Evolutionary conservation across 2,329 filamentous ascomycete genomes (phyloP), one percentile per base, ranked within the genome.

Genomic region (Fusarium liriodendri): DNA sequence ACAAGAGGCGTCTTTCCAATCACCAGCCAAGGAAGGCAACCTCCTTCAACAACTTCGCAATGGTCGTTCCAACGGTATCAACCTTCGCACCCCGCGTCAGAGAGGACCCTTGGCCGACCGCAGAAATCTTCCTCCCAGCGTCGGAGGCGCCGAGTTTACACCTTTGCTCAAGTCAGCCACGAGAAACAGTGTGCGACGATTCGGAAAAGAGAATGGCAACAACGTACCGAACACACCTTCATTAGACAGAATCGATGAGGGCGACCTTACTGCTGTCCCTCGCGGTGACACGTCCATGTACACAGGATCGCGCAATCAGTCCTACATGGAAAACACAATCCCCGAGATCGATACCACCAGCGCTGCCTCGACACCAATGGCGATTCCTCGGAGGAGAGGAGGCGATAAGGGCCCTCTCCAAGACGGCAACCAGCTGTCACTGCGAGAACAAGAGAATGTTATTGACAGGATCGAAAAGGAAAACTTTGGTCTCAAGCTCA

Each of bases 391-490:
- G 7, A 89, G 92, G 66, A 88, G 89, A 70, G 87, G 87, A 62
- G 89, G 88, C 54, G 88, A 88, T 62, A 91, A 91, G 62, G 92
- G 91, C 1, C 89, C 94, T 6, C 83, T 97, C 40, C 92, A 95
- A 71, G 93, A 97, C 77, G 95, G 95, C 22, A 98, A 98, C 77
- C 93, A 97, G 80, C 88, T 98, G 76, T 98, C 97, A 1, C 84
- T 99, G 67, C 92, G 95, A 70, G 97, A 99, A 80, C 97, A 99
- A 82, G 97, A 98, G 83, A 95, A 95, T 76, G 93, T 97, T 75
- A 96, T 99, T 77, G 94, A 98, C 84, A 94, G 94, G 80, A 96
- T 99, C 77, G 95, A 98, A 80, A 99, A 99, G 85, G 97, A 98
- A 80, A 99, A 99, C 80, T 99, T 98, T 80, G 95, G 95, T 27